These are phyloP conservation scores for Cryptosporidium baileyi DNA, from an alignment of 169 alveolate species.

Conservation along the genomic window DNA sequence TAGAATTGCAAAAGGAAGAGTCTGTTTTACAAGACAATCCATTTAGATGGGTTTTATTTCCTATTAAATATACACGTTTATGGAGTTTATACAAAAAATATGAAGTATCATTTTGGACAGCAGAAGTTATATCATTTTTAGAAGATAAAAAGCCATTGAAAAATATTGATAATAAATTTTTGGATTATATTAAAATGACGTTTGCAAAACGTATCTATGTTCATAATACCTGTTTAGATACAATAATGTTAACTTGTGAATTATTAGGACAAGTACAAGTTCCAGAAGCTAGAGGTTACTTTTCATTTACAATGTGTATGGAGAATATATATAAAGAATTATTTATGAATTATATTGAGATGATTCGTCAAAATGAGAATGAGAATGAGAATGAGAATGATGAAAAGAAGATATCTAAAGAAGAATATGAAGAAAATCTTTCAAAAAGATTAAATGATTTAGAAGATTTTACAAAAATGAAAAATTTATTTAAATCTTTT, in stretches of 20 bases:
- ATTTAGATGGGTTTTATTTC: constrained; percentile 87
- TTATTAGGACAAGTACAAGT: constrained; percentile 87
- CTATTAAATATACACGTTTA: constrained; percentile 84
- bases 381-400: neutral
- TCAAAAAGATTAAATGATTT: neutral
- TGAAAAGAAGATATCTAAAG: neutral
- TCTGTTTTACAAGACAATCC: constrained; percentile 84
- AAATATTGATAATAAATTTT: constrained; percentile 57
- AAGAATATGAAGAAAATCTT: neutral
- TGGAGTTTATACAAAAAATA: constrained; percentile 88
- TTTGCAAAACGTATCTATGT: constrained; percentile 69
- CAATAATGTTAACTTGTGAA: constrained; percentile 79
- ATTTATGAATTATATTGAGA: constrained; percentile 71
- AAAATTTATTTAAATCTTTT: neutral
- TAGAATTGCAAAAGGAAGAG: constrained; percentile 78
- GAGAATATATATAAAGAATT: constrained; percentile 92
- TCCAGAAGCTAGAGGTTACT: constrained; percentile 93
- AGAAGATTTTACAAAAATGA: constrained; percentile 17
- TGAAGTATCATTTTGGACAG: constrained; percentile 87
- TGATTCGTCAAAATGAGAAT: constrained; percentile 59
- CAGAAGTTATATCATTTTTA: constrained; percentile 84
- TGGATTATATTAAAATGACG: constrained; percentile 67
- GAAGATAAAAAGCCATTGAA: constrained; percentile 75
- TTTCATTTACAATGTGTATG: constrained; percentile 92
- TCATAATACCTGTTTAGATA: constrained; percentile 55